phyloP scores from a whole-genome alignment of 345 rosid genomes.

The Eutrema yunnanense region DNA sequence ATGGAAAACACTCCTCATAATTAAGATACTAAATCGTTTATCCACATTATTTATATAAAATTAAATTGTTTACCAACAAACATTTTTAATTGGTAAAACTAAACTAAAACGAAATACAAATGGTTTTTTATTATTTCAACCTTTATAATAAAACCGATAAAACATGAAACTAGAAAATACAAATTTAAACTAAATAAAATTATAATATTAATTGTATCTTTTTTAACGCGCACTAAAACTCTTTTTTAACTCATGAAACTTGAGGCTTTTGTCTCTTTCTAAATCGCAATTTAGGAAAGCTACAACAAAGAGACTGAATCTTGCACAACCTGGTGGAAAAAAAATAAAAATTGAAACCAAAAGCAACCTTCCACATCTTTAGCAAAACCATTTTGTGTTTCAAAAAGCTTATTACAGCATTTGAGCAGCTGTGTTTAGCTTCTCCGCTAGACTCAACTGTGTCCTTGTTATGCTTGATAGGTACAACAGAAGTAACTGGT shows the following conservation, averaged over 20 bases:
- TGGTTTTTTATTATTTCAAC: too few relatives aligned
- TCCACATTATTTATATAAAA: too few relatives aligned
- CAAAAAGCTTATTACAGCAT: constrained; percentile 35
- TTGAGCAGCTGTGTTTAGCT: constrained; percentile 92
- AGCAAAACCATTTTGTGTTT: neutral
- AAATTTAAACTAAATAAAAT: too few relatives aligned
- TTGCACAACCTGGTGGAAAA: neutral
- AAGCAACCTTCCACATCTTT: constrained; percentile 3
- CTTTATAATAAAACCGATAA: too few relatives aligned
- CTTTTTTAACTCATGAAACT: neutral
- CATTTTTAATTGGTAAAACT: too few relatives aligned
- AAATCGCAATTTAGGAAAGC: constrained; percentile 12
- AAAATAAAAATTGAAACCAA: neutral
- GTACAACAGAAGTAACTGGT: constrained; percentile 72
- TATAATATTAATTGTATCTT: neutral
- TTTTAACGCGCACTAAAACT: neutral
- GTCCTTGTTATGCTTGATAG: constrained; percentile 91
- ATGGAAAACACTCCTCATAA: too few relatives aligned
- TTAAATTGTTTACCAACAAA: too few relatives aligned
- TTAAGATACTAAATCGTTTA: too few relatives aligned
- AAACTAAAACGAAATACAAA: too few relatives aligned
- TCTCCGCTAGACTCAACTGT: constrained; percentile 84
- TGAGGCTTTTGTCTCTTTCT: neutral
- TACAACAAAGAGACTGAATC: constrained; percentile 17
- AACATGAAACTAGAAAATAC: too few relatives aligned